phyloP scores from a whole-genome alignment of 2,329 filamentous ascomycete species.

The Penicillium sp. region DNA sequence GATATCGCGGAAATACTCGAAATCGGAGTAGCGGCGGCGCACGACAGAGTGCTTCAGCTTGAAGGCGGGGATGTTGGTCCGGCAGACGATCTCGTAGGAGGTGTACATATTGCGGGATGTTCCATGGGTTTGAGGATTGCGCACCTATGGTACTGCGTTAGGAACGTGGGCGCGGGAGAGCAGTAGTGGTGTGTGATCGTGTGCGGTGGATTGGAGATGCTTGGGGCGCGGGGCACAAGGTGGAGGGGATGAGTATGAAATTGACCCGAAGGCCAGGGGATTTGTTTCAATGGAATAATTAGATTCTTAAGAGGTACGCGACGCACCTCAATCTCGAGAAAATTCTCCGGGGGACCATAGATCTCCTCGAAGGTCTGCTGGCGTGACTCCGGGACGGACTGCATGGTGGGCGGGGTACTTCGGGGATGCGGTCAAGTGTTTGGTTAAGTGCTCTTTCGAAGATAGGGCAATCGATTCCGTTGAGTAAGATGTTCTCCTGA shows the following conservation, averaged over 20 bases:
- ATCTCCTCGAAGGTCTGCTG: conserved; percentile 98
- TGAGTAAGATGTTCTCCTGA: background rate
- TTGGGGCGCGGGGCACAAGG: background rate
- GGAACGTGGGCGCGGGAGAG: background rate
- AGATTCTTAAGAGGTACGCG: background rate
- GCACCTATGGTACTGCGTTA: conserved; percentile 63
- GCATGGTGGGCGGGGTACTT: conserved; percentile 51
- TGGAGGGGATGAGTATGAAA: background rate
- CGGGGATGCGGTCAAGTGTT: background rate
- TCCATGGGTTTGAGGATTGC: conserved; percentile 90
- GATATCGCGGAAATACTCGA: conserved; percentile 98
- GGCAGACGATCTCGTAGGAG: conserved; percentile 96
- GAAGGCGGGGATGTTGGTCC: conserved; percentile 98
- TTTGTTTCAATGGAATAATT: background rate
- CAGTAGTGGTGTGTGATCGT: background rate
- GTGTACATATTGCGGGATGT: conserved; percentile 97
- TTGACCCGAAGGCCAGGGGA: background rate
- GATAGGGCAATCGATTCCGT: background rate
- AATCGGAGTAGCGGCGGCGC: conserved; percentile 93
- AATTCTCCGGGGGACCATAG: conserved; percentile 97
- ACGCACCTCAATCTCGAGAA: conserved; percentile 91
- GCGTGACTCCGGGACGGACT: conserved; percentile 69
- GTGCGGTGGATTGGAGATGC: conserved; percentile 7
- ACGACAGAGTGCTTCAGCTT: conserved; percentile 89
- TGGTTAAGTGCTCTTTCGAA: background rate